Evolutionary conservation across 2,329 filamentous ascomycete species (phyloP), one percentile per base, ranked within the genome.

Genomic region (Bipolaris bicolor): DNA sequence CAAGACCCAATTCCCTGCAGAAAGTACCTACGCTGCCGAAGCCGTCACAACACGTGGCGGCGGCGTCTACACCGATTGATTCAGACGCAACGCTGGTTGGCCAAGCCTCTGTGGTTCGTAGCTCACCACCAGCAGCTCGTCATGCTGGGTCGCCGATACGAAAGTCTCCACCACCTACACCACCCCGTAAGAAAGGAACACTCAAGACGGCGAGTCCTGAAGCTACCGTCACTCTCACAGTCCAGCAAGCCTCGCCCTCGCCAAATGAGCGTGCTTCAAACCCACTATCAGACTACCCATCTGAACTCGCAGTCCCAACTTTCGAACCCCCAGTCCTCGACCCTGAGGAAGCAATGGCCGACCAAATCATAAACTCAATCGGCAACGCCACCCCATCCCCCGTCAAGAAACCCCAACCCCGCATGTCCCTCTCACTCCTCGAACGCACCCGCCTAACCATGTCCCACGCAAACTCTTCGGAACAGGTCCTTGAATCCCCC

Each of bases 401-500:
- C 1, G 60, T 72, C 13, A 79, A 79, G 54, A 72, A 70, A n/a
- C 63, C 63, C 10, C 68, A 74, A 46, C 69, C 74, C 9, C 76
- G 73, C 7, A 76, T 75, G 40, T 79, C 79, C 5, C 72, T 75
- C 9, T 79, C 79, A 3, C 76, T 83, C 24, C 70, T 76, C 3
- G 81, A 83, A 57, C 76, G 80, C 43, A 80, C 80, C 10, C 76
- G 80, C 53, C 74, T 79, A 65, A 80, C 79, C 10, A 80, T 82
- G 74, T 76, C 77, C 11, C 74, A 65, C 53, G 70, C 59, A 48
- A 67, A 56, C 40, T 60, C 67, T 22, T 71, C 68, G 52, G 66
- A 61, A 31, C 68, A 62, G 55, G 71, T 68, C 29, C 57, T 57
- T 41, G 68, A 69, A 57, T 71, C 68, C 2, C 69, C 66, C 10